Evolutionary conservation across 1,284 basidiomycete genomes (phyloP), one percentile per base, ranked within the genome.

Genomic region (Hypsizygus ulmarius): DNA sequence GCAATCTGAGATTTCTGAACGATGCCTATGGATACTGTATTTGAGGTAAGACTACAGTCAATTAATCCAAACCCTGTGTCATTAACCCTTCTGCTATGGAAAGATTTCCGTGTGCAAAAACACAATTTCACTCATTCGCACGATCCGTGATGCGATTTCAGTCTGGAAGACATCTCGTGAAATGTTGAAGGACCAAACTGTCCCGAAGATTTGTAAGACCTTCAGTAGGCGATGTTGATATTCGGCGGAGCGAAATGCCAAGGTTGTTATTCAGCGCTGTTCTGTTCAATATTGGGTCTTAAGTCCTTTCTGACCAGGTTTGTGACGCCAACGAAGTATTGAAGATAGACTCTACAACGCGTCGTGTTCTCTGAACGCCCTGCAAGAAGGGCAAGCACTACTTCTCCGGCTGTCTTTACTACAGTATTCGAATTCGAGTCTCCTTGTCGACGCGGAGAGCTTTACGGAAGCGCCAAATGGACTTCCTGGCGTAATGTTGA

Each of bases 261-360:
- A 14, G 61, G 61, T 27, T 35, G 57, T 36, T 1, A 9, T 16
- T 12, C 32, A 14, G 7, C 7, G 21, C 8, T n/a, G 11, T 14
- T 12, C 11, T 14, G 6, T 29, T 35, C 12, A 14, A 16, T 39
- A 32, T 15, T n/a, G 7, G 34, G 3, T 51, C 29, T 14, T 30
- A 14, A 9, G 12, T 6, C 10, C 12, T 41, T 2, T 42, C 25
- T 29, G 3, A 29, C 5, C 32, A 64, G 60, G 35, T 35, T 3
- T 63, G 61, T 46, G 53, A 51, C 12, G 43, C 55, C 3, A 57
- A 47, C 37, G 52, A 54, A 34, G 43, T 65, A 5, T 57, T 59
- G 19, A 57, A 53, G 0, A 45, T 65, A 5, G 62, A 65, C 44
- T 65, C 62, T 40, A 51, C 49, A 8, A 39, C 64, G 8, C 59